Percentiles rank a stretch among this genome's conserved stretches.
These are phyloP conservation scores for Eucalyptus cloeziana DNA, from an alignment of 345 rosid genomes.

Conservation along the genomic window DNA sequence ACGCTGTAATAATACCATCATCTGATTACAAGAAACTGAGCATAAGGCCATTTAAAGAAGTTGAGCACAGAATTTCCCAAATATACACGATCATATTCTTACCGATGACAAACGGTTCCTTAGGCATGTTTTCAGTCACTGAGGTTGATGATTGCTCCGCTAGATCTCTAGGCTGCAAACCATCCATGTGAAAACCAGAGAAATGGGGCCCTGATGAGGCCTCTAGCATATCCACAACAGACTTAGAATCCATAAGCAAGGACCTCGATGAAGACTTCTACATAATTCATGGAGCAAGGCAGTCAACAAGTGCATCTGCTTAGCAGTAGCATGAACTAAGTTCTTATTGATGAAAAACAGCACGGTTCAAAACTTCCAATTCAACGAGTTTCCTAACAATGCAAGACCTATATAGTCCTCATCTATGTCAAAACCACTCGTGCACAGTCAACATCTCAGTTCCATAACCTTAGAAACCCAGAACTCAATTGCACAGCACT, in stretches of 20 bases:
- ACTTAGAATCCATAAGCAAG: slow-evolving; percentile 35
- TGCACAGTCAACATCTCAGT: neutral
- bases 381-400: neutral
- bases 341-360: neutral
- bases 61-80: neutral
- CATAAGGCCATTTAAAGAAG: neutral
- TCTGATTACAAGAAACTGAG: neutral
- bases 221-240: slow-evolving; percentile 85
- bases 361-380: neutral
- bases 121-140: slow-evolving; percentile 35
- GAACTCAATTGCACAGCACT: neutral
- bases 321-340: neutral
- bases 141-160: slow-evolving; percentile 36
- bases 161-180: slow-evolving; percentile 19
- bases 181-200: slow-evolving; percentile 84
- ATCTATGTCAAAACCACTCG: neutral
- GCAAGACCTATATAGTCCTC: neutral
- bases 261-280: slow-evolving; percentile 1
- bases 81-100: neutral
- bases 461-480: neutral
- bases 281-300: neutral
- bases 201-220: slow-evolving; percentile 76
- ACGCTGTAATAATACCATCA: neutral
- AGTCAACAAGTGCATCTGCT: neutral
- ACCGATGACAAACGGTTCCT: slow-evolving; percentile 97